phyloP scores from a whole-genome alignment of 164 flowering plant genomes.

The Magnolia kwangsiensis region DNA sequence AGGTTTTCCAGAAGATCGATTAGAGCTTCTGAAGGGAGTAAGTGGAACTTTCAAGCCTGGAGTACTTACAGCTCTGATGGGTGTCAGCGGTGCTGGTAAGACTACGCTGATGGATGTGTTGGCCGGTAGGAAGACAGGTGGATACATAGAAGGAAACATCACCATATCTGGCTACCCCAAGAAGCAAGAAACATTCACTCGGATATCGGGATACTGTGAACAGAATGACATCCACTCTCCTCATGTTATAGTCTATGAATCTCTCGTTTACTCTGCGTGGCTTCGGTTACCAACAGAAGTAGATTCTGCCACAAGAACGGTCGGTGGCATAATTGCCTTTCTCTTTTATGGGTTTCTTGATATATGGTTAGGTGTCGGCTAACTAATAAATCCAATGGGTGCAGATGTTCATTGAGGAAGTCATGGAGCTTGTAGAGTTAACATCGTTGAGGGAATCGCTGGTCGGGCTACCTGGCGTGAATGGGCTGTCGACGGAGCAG shows the following conservation, averaged over 20 bases:
- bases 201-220: conserved; percentile 52
- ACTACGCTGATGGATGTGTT: conserved; percentile 52
- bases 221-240: conserved; percentile 33
- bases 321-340: conserved; percentile 2
- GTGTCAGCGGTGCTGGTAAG: conserved; percentile 59
- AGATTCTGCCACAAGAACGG: conserved; percentile 25
- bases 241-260: conserved; percentile 45
- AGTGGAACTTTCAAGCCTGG: conserved; percentile 55
- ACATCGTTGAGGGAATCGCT: conserved; percentile 31
- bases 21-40: conserved; percentile 37
- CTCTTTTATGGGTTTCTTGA: neutral
- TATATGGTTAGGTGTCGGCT: neutral
- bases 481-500: conserved; percentile 53
- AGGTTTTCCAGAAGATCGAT: conserved; percentile 27
- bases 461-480: conserved; percentile 46
- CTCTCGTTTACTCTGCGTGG: conserved; percentile 53
- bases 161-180: conserved; percentile 48
- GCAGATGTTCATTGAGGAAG: conserved; percentile 54
- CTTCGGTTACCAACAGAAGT: conserved; percentile 45
- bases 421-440: conserved; percentile 56
- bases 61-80: conserved; percentile 55
- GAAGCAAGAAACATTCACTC: conserved; percentile 48
- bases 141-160: conserved; percentile 43
- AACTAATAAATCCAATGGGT: neutral
- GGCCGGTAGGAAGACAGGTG: conserved; percentile 53